phyloP scores from a whole-genome alignment of 208 protist genomes.

The Wallacemonas sp. region DNA sequence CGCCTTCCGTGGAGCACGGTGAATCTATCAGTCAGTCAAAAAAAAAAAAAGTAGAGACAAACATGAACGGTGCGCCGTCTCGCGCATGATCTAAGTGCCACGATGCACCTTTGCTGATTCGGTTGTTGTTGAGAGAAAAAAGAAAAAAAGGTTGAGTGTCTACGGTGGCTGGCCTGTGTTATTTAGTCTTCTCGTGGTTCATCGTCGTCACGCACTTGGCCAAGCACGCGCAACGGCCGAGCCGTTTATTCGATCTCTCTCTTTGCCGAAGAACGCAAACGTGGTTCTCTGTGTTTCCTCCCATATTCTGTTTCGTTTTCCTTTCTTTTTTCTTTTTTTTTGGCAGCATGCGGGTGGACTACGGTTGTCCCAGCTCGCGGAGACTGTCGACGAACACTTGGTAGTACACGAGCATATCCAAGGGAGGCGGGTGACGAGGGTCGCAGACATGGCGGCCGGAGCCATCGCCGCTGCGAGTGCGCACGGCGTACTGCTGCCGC shows the following conservation, averaged over 20 bases:
- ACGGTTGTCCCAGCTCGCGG: slow-evolving; percentile 20
- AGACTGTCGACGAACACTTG: slow-evolving; percentile 58
- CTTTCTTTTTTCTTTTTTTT: slow-evolving; percentile 1
- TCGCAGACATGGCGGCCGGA: neutral
- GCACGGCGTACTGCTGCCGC: slow-evolving; percentile 28
- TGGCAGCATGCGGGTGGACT: too few relatives aligned
- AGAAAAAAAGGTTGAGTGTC: slow-evolving; percentile 14
- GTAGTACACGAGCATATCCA: slow-evolving; percentile 77
- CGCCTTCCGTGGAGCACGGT: too few relatives aligned
- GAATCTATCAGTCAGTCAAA: neutral
- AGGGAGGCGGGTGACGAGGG: slow-evolving; percentile 33
- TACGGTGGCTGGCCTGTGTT: too few relatives aligned
- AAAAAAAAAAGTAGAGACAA: slow-evolving; percentile 9
- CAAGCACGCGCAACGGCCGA: too few relatives aligned
- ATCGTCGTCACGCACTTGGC: too few relatives aligned
- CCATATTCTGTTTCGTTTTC: neutral
- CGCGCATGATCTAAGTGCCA: neutral
- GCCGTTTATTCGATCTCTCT: neutral
- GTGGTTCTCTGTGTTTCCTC: neutral
- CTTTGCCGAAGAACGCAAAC: neutral
- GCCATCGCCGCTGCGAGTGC: neutral
- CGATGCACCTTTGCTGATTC: neutral
- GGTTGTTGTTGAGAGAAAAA: slow-evolving; percentile 1
- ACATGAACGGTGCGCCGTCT: neutral
- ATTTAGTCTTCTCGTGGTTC: too few relatives aligned